Conservation (phyloP, 2,329 filamentous ascomycete genomes). For the Neoscytalidium dimidiatum region DNA sequence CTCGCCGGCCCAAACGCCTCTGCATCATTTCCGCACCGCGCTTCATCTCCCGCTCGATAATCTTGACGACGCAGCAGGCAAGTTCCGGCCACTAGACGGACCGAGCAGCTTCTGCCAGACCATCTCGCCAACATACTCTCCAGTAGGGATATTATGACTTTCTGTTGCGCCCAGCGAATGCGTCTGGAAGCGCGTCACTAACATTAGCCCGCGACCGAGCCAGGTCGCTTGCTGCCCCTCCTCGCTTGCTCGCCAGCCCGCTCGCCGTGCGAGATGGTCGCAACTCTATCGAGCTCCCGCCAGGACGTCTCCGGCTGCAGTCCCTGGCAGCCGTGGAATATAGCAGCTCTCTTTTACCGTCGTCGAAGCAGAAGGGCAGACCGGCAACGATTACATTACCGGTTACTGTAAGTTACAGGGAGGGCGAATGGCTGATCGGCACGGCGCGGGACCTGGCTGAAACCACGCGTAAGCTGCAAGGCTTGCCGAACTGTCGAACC, state of each 20-base stretch:
- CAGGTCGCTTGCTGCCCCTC: neutral
- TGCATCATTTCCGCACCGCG: conserved; percentile 8
- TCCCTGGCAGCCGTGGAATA: neutral
- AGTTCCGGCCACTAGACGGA: neutral
- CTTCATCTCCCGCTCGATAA: conserved; percentile 9
- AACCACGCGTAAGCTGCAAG: conserved; percentile 11
- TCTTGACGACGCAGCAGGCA: conserved; percentile 5
- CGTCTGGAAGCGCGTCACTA: neutral
- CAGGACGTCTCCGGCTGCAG: neutral
- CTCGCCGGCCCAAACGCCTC: neutral
- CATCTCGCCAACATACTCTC: neutral
- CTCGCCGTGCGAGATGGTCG: neutral
- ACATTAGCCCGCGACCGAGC: neutral
- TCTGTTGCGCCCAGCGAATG: neutral
- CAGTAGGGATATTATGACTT: neutral
- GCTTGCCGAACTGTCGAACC: conserved; percentile 6
- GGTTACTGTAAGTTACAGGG: conserved; percentile 9
- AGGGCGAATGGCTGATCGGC: conserved; percentile 10
- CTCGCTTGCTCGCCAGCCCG: neutral
- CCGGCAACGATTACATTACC: conserved; percentile 11
- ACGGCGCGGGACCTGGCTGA: conserved; percentile 15
- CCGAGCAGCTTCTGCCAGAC: neutral
- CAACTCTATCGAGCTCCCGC: neutral
- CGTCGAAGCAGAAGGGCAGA: neutral
- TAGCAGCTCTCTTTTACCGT: neutral